Conservation (phyloP, 805 yeast species). For the Cyberlindnera maclurae region DNA sequence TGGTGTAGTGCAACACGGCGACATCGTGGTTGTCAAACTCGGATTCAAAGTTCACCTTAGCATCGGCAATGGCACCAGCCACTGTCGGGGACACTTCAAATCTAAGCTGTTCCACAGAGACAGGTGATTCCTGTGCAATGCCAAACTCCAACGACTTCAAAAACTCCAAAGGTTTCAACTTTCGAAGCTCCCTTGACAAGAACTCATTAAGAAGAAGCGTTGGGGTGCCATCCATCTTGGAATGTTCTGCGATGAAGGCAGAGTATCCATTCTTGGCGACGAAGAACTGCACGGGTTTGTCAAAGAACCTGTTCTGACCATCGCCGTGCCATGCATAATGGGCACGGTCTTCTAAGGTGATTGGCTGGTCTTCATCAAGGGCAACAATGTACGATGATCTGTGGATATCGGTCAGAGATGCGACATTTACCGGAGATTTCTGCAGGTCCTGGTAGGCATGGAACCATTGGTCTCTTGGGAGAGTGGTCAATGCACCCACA, state of each 20-base stretch:
- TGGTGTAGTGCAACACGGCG: conserved; percentile 71
- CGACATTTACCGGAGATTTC: conserved; percentile 53
- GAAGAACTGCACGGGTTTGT: conserved; percentile 84
- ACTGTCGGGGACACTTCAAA: conserved; percentile 56
- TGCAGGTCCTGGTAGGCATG: conserved; percentile 49
- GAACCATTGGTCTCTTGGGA: conserved; percentile 81
- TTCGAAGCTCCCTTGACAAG: conserved; percentile 49
- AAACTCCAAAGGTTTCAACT: conserved; percentile 33
- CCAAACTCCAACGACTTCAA: conserved; percentile 12
- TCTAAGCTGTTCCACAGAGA: conserved; percentile 29
- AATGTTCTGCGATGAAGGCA: conserved; percentile 94
- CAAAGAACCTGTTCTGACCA: conserved; percentile 84
- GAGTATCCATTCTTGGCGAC: conserved; percentile 78
- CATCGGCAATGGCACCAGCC: conserved; percentile 44
- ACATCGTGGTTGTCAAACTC: conserved; percentile 60
- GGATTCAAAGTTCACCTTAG: conserved; percentile 47
- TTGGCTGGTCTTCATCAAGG: conserved; percentile 66
- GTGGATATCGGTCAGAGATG: conserved; percentile 59
- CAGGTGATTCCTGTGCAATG: conserved; percentile 3
- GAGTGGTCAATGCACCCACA: conserved; percentile 73
- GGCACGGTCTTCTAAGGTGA: conserved; percentile 76
- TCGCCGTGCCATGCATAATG: conserved; percentile 92
- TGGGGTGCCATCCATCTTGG: conserved; percentile 97
- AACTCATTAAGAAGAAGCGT: conserved; percentile 81
- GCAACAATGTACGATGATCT: conserved; percentile 76